Evolutionary conservation across 345 rosid species (phyloP), one percentile per base, ranked within the genome.

Genomic region (Eucalyptus sp.): DNA sequence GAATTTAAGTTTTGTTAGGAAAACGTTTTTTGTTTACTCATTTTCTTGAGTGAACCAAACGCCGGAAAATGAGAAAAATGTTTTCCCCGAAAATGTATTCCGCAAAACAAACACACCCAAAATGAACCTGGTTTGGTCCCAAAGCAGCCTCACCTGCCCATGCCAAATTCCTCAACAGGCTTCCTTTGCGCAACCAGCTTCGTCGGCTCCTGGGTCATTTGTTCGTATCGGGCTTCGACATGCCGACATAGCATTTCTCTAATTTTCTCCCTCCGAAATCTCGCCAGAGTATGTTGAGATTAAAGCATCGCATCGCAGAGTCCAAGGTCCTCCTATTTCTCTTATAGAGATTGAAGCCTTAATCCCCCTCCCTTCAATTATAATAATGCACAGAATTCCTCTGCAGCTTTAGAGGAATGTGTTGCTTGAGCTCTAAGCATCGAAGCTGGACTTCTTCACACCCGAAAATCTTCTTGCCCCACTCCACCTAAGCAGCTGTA

Each of bases 351-450:
- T 76, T 12, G 83, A 76, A 37, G 83, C 83, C 22, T 18, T 37
- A n/a, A 87, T 25, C 22, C 60, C 68, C 16, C 68, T 7, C 16
- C 68, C 71, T 27, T 66, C 37, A 71, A 71, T 71, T 58, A 15
- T 48, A 41, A 62, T 50, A 46, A 48, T 86, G 25, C 12, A 7
- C 31, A 56, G 44, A n/a, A 49, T 76, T 48, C 27, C 44, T 66
- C n/a, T 31, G 81, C 87, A 56, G 85, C 64, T 71, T 50, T 87
- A 44, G 80, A 89, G 87, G 90, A 87, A 66, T 66, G 81, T 48
- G 81, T 90, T 86, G 88, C 90, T 92, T 89, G 83, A 76, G 83
- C 31, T 86, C 25, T 13, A 92, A 92, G 92, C 71, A 90, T 76
- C 83, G 43, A 25, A 91, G 91, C 91, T 89, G 93, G 88, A 89